These are phyloP conservation scores for Rhizopogon rudus DNA, from an alignment of 768 basidiomycete genomes.

Conservation along the genomic window DNA sequence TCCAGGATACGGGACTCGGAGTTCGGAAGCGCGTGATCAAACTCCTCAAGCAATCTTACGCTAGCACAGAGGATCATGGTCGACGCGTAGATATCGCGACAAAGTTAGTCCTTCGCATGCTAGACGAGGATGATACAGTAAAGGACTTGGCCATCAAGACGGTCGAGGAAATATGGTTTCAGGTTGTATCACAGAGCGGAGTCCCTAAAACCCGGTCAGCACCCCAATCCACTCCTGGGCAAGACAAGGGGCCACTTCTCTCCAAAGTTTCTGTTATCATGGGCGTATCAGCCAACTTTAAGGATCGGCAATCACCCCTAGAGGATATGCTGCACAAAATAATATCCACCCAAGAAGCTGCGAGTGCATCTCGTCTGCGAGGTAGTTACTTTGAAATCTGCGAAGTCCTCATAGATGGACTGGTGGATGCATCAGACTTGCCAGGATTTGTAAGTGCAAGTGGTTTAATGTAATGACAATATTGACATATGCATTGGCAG, in stretches of 20 bases:
- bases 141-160: conserved; percentile 91
- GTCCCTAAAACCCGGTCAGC: conserved; percentile 34
- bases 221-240: conserved; percentile 22
- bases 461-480: neutral
- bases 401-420: conserved; percentile 78
- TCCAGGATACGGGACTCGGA: conserved; percentile 86
- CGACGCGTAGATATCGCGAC: conserved; percentile 77
- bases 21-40: conserved; percentile 97
- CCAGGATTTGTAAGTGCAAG: conserved; percentile 64
- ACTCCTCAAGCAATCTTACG: conserved; percentile 79
- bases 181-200: conserved; percentile 25
- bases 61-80: conserved; percentile 50
- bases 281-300: conserved; percentile 77
- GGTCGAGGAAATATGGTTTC: conserved; percentile 90
- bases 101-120: conserved; percentile 75
- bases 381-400: conserved; percentile 76
- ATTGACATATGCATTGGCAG: conserved; percentile 32
- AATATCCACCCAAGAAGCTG: conserved; percentile 64
- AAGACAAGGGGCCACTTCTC: conserved; percentile 52
- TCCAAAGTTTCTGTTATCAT: conserved; percentile 79
- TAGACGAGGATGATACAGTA: conserved; percentile 93
- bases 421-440: conserved; percentile 82
- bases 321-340: conserved; percentile 85
- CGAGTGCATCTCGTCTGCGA: conserved; percentile 49
- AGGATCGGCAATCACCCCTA: conserved; percentile 77